Evolutionary conservation across 148 eudicot genomes (phyloP).

Genomic region (Fagopyrum tataricum): DNA sequence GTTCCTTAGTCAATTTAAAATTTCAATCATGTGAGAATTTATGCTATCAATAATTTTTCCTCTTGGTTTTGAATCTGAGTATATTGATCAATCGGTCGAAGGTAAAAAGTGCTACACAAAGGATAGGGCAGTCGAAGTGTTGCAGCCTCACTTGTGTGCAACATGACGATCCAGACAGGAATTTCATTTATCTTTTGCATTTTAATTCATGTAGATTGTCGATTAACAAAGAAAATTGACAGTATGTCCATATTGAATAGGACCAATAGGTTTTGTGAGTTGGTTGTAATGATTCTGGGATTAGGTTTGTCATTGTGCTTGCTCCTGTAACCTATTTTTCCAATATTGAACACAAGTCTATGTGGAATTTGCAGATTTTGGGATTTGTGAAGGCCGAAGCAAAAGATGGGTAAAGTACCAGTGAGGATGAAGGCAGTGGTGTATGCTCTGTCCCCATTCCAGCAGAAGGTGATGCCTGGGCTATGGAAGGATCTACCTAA

Average conservation of each 20-base stretch:
- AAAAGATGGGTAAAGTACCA: slow-evolving; percentile 67
- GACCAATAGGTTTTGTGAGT: too few relatives aligned
- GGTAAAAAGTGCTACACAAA: too few relatives aligned
- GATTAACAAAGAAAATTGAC: too few relatives aligned
- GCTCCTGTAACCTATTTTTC: not conserved
- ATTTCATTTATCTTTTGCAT: too few relatives aligned
- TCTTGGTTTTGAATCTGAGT: not conserved
- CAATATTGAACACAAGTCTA: not conserved
- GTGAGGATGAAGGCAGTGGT: slow-evolving; percentile 80
- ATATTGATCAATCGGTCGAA: not conserved
- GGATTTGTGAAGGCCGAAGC: not conserved
- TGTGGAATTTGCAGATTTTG: not conserved
- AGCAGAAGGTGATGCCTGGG: slow-evolving; percentile 94
- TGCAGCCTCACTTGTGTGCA: too few relatives aligned
- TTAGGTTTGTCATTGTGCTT: not conserved
- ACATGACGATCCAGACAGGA: too few relatives aligned
- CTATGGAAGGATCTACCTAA: slow-evolving; percentile 72
- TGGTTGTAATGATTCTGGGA: too few relatives aligned
- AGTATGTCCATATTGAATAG: too few relatives aligned
- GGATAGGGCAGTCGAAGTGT: too few relatives aligned
- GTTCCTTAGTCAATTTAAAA: not conserved
- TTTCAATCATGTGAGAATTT: not conserved
- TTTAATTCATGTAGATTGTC: too few relatives aligned
- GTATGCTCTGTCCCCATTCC: slow-evolving; percentile 80
- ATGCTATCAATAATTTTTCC: not conserved